phyloP scores from a whole-genome alignment of 306 rosid species.

The Prunus mongolica region DNA sequence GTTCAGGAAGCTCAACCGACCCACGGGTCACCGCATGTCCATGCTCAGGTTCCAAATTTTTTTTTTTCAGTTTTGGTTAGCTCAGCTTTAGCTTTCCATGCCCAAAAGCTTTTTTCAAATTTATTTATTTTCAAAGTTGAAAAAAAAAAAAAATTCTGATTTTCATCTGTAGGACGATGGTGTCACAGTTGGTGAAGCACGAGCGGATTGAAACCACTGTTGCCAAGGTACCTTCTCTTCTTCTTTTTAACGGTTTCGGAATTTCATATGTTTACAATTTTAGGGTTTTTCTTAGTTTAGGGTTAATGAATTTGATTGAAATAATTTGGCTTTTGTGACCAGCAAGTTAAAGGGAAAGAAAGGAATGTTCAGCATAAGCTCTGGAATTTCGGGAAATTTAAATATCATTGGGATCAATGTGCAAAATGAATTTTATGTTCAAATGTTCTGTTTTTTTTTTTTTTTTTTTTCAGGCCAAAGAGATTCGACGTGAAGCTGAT shows the following conservation, averaged over 20 bases:
- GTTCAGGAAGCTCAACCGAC: constrained; percentile 79
- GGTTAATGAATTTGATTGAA: not conserved
- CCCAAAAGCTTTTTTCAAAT: not conserved
- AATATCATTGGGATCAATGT: not conserved
- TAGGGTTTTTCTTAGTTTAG: constrained; percentile 1
- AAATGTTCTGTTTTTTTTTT: not conserved
- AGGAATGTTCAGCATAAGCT: not conserved
- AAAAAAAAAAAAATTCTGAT: not conserved
- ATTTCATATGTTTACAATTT: not conserved
- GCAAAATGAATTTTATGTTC: not conserved
- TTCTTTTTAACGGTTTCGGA: not conserved
- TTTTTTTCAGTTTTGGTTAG: not conserved
- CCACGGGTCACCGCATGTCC: constrained; percentile 71
- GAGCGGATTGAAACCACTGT: constrained; percentile 97
- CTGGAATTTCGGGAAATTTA: not conserved
- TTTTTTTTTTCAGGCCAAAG: constrained; percentile 64
- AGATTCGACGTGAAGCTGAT: constrained; percentile 84
- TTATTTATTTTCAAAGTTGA: not conserved
- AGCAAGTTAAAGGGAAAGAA: not conserved
- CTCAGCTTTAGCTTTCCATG: not conserved
- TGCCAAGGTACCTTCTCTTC: constrained; percentile 50
- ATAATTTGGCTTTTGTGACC: not conserved
- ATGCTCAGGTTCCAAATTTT: constrained; percentile 61
- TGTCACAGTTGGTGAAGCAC: constrained; percentile 92
- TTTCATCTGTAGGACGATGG: constrained; percentile 62